A percentile compares a stretch with the other conserved stretches of the same genome.
These are phyloP conservation scores for Stachybotrys chartarum DNA, from an alignment of 2,329 filamentous ascomycete genomes.

Conservation along the genomic window DNA sequence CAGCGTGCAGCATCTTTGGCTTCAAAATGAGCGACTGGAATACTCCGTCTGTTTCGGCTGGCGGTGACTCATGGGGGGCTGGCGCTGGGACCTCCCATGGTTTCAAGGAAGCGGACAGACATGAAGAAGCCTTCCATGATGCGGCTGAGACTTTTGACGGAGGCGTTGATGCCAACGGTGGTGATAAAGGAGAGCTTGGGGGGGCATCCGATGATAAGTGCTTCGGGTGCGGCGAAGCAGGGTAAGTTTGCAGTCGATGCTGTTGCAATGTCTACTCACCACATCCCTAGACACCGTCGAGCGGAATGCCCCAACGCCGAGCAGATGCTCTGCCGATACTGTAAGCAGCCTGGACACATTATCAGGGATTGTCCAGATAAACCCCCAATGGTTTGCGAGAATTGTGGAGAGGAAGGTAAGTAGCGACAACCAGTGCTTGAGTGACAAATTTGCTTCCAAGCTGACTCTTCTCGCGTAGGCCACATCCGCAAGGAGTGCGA, in stretches of 20 bases:
- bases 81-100: background rate
- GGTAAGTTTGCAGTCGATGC: constrained; percentile 14
- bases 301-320: constrained; percentile 27
- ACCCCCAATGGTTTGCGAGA: constrained; percentile 48
- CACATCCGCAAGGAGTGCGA: constrained; percentile 51
- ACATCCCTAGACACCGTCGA: constrained; percentile 16
- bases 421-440: background rate
- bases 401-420: constrained; percentile 55
- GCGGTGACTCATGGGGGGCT: background rate
- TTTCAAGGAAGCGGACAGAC: background rate
- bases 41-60: background rate
- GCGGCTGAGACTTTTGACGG: background rate
- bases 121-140: background rate
- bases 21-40: background rate
- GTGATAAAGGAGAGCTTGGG: constrained; percentile 4
- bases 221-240: constrained; percentile 28
- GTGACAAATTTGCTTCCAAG: constrained; percentile 5
- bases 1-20: too few relatives aligned
- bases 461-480: constrained; percentile 27
- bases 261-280: background rate
- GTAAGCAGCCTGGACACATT: constrained; percentile 45
- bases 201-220: constrained; percentile 19
- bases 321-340: constrained; percentile 32
- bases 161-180: constrained; percentile 2
- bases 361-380: constrained; percentile 57